Conservation (phyloP, 2,329 filamentous ascomycete genomes). For the Aspergillus intermedius region DNA sequence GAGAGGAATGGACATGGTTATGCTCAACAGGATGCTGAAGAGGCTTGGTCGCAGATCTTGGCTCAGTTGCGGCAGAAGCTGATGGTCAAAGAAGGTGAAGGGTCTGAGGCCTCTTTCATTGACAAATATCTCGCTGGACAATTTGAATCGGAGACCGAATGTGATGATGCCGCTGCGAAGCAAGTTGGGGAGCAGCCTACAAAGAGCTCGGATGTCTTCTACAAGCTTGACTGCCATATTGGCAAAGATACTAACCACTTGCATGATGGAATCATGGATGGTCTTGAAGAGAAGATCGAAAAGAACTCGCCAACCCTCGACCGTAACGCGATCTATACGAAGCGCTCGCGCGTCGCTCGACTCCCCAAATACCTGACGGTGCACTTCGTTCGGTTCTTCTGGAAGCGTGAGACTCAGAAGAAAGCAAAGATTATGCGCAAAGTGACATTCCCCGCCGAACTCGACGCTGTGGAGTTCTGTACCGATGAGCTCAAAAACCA, state of each 20-base stretch:
- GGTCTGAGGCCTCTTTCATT: constrained; percentile 62
- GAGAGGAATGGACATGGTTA: constrained; percentile 75
- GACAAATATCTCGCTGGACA: constrained; percentile 84
- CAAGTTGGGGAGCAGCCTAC: constrained; percentile 66
- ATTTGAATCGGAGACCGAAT: constrained; percentile 71
- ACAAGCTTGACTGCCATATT: constrained; percentile 96
- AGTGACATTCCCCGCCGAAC: constrained; percentile 88
- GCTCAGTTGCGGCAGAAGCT: constrained; percentile 74
- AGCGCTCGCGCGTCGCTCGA: constrained; percentile 80
- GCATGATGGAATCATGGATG: constrained; percentile 76
- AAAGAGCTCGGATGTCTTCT: constrained; percentile 65
- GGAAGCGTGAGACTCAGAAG: constrained; percentile 91
- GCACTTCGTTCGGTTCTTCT: constrained; percentile 97
- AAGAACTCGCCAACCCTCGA: constrained; percentile 75
- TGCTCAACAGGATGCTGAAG: constrained; percentile 97
- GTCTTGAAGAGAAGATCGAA: constrained; percentile 80
- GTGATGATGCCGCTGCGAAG: constrained; percentile 72
- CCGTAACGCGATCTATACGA: constrained; percentile 78
- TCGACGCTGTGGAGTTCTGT: constrained; percentile 92
- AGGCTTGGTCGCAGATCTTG: constrained; percentile 95
- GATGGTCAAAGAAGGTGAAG: constrained; percentile 51
- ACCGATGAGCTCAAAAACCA: constrained; percentile 78
- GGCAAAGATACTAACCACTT: constrained; percentile 80
- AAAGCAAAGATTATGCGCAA: constrained; percentile 99
- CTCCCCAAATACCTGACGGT: constrained; percentile 93